These are phyloP conservation scores for Pseudogymnoascus sp. DNA, from an alignment of 2,329 filamentous ascomycete species.

Conservation along the genomic window DNA sequence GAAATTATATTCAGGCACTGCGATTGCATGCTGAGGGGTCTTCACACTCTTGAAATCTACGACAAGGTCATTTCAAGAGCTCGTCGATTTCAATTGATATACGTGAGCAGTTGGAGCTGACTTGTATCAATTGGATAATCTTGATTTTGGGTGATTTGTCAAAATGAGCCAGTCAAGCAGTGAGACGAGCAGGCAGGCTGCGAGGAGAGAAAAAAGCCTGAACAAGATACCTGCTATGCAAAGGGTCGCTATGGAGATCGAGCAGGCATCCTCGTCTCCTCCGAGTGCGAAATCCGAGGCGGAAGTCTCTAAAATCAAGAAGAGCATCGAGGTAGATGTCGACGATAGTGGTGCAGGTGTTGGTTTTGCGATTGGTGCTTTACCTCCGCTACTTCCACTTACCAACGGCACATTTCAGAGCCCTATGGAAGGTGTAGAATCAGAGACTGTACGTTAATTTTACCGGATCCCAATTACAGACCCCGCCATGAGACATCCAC, in stretches of 20 bases:
- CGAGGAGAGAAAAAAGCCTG: slow-evolving; percentile 9
- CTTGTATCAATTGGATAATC: slow-evolving; percentile 7
- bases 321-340: neutral
- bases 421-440: neutral
- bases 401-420: slow-evolving; percentile 3
- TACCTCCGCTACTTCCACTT: neutral
- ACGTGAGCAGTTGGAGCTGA: slow-evolving; percentile 4
- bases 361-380: slow-evolving; percentile 1
- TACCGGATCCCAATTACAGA: neutral
- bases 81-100: slow-evolving; percentile 4
- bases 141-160: neutral
- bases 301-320: neutral
- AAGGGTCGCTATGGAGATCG: neutral
- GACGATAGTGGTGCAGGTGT: neutral
- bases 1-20: slow-evolving; percentile 7
- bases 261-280: neutral
- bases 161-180: slow-evolving; percentile 1
- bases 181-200: neutral
- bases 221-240: slow-evolving; percentile 9
- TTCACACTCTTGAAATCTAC: neutral
- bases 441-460: neutral
- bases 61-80: slow-evolving; percentile 3
- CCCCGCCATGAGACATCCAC: neutral
- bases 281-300: neutral
- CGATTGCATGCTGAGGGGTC: neutral